phyloP scores from a whole-genome alignment of 2,329 filamentous ascomycete species.

The Cordyceps farinosa region DNA sequence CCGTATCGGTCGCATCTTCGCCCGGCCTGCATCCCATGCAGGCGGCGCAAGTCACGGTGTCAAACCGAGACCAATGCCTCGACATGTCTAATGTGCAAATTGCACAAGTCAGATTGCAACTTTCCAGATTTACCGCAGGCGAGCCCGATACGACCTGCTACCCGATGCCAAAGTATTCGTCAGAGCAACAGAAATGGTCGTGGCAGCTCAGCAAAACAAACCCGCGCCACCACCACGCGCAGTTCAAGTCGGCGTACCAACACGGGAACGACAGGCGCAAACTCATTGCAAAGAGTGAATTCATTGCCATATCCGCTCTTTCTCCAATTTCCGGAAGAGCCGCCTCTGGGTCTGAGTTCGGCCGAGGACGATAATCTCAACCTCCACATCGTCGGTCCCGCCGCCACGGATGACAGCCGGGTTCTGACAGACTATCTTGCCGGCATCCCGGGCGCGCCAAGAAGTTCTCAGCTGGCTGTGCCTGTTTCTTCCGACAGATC shows the following conservation, averaged over 20 bases:
- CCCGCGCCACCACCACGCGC: background rate
- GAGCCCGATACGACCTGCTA: background rate
- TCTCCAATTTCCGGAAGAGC: background rate
- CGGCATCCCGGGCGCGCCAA: slow-evolving; percentile 29
- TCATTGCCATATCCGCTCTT: too few relatives aligned
- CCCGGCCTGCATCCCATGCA: slow-evolving; percentile 57
- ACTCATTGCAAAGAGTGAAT: background rate
- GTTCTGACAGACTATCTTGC: slow-evolving; percentile 56
- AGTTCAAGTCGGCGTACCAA: background rate
- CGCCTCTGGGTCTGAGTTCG: slow-evolving; percentile 22
- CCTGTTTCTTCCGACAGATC: slow-evolving; percentile 31
- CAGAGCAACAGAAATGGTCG: background rate
- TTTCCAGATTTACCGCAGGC: slow-evolving; percentile 37
- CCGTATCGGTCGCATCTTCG: slow-evolving; percentile 61
- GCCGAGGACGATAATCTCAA: slow-evolving; percentile 39
- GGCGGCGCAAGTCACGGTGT: slow-evolving; percentile 59
- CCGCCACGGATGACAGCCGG: slow-evolving; percentile 57
- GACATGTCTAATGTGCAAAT: slow-evolving; percentile 55
- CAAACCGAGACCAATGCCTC: slow-evolving; percentile 52
- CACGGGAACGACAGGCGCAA: background rate
- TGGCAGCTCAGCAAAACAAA: background rate
- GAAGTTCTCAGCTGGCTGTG: slow-evolving; percentile 30
- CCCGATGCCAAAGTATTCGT: background rate
- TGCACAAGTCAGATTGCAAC: slow-evolving; percentile 54
- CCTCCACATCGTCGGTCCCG: slow-evolving; percentile 57